Percentiles rank a stretch among this genome's conserved stretches.
Conservation (phyloP, 306 rosid species). For the Trifolium subterraneum region DNA sequence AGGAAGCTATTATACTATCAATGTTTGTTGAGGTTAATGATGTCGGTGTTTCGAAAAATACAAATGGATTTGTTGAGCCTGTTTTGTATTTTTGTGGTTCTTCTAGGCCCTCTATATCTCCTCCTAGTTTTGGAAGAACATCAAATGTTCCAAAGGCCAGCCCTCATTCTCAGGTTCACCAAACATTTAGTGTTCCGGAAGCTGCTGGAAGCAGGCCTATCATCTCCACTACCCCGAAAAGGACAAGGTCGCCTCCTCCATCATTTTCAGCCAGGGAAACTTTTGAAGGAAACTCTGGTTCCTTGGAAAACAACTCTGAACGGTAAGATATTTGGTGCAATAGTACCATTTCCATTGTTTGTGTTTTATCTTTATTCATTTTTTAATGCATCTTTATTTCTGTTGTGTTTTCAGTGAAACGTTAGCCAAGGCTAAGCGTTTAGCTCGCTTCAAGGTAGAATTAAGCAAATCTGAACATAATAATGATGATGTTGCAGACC, state of each 20-base stretch:
- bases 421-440: constrained; percentile 92
- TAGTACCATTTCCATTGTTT: constrained; percentile 28
- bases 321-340: constrained; percentile 59
- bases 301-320: constrained; percentile 64
- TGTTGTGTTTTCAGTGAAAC: constrained; percentile 61
- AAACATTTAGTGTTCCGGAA: constrained; percentile 37
- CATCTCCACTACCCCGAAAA: constrained; percentile 59
- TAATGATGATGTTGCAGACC: constrained; percentile 54
- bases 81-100: constrained; percentile 27
- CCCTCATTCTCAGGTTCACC: constrained; percentile 41
- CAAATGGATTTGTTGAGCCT: constrained; percentile 39
- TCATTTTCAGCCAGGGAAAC: constrained; percentile 53
- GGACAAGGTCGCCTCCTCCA: constrained; percentile 79
- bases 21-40: constrained; percentile 23
- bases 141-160: constrained; percentile 37
- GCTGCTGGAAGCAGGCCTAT: constrained; percentile 38
- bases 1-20: constrained; percentile 13
- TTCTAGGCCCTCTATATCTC: constrained; percentile 48
- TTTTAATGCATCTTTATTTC: constrained; percentile 32
- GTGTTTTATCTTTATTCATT: constrained; percentile 25
- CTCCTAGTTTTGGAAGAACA: constrained; percentile 41
- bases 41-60: constrained; percentile 28
- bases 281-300: constrained; percentile 52
- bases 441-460: constrained; percentile 89
- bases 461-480: constrained; percentile 58